Percentiles rank a stretch among this genome's conserved stretches.
Evolutionary conservation across 2,329 filamentous ascomycete genomes (phyloP).

Genomic region (Onygenales sp.): DNA sequence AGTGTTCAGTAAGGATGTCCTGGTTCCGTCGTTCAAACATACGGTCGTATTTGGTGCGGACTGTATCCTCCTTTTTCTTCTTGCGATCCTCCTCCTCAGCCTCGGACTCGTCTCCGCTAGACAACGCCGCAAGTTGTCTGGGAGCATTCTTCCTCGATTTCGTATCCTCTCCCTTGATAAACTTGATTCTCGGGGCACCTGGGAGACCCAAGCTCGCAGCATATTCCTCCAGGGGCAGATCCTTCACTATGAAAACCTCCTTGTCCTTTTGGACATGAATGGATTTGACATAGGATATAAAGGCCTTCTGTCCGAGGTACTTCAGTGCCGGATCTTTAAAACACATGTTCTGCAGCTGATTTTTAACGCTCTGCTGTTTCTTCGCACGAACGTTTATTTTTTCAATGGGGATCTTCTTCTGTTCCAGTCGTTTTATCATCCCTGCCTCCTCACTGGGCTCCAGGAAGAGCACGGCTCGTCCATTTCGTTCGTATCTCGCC

Average conservation of each 20-base stretch:
- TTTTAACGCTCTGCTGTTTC: slow-evolving; percentile 78
- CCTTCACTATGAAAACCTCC: slow-evolving; percentile 75
- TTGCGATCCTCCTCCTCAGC: slow-evolving; percentile 37
- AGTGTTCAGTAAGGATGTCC: slow-evolving; percentile 89
- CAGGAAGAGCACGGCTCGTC: slow-evolving; percentile 80
- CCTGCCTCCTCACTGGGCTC: slow-evolving; percentile 86
- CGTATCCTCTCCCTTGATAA: slow-evolving; percentile 78
- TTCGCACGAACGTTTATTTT: slow-evolving; percentile 78
- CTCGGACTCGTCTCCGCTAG: slow-evolving; percentile 49
- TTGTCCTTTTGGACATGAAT: slow-evolving; percentile 85
- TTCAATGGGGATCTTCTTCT: slow-evolving; percentile 82
- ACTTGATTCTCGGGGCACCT: slow-evolving; percentile 86
- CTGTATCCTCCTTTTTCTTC: slow-evolving; percentile 57
- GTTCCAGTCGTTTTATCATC: slow-evolving; percentile 77
- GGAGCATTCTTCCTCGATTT: slow-evolving; percentile 83
- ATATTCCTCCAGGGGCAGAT: slow-evolving; percentile 76
- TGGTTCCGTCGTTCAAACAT: slow-evolving; percentile 98
- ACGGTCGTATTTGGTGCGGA: slow-evolving; percentile 89
- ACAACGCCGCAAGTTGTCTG: slow-evolving; percentile 51
- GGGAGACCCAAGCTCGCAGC: slow-evolving; percentile 79
- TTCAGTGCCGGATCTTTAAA: slow-evolving; percentile 92
- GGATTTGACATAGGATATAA: slow-evolving; percentile 79
- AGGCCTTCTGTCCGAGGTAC: slow-evolving; percentile 92
- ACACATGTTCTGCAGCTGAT: slow-evolving; percentile 85
- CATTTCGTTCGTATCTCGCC: slow-evolving; percentile 82